Conservation (phyloP, 208 protist genomes). For the Herpetomonas tarakana region DNA sequence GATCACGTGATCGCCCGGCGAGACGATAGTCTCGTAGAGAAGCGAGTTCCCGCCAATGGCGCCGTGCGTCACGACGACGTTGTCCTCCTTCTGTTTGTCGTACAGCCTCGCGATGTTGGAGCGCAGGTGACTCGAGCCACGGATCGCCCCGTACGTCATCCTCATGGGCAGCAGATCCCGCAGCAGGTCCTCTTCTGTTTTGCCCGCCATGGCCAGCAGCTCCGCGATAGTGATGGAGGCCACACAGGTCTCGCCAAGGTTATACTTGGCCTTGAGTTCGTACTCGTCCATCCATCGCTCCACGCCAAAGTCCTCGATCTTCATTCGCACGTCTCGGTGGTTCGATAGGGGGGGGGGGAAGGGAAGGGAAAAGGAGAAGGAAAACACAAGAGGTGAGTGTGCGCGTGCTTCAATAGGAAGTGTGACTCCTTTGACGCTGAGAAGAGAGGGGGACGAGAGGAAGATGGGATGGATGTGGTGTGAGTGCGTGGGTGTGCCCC, state of each 20-base stretch:
- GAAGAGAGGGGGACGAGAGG: not conserved
- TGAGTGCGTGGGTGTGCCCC: too few species aligned
- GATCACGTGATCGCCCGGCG: conserved; percentile 9
- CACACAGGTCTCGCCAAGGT: conserved; percentile 13
- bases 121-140: not conserved
- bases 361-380: too few species aligned
- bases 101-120: conserved; percentile 5
- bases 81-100: not conserved
- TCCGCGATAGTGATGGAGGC: conserved; percentile 9
- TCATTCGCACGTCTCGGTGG: conserved; percentile 1
- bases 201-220: conserved; percentile 7
- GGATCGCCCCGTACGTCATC: conserved; percentile 15
- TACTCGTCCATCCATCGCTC: conserved; percentile 14
- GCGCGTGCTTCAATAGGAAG: too few species aligned
- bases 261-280: conserved; percentile 6
- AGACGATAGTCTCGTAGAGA: conserved; percentile 6
- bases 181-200: conserved; percentile 1
- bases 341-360: too few species aligned
- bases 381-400: too few species aligned
- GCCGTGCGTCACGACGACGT: conserved; percentile 13
- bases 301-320: conserved; percentile 12
- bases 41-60: conserved; percentile 12
- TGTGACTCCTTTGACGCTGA: not conserved
- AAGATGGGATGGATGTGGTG: not conserved
- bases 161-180: conserved; percentile 7